Conservation (phyloP, 768 basidiomycete genomes). For the Suillus discolor region DNA sequence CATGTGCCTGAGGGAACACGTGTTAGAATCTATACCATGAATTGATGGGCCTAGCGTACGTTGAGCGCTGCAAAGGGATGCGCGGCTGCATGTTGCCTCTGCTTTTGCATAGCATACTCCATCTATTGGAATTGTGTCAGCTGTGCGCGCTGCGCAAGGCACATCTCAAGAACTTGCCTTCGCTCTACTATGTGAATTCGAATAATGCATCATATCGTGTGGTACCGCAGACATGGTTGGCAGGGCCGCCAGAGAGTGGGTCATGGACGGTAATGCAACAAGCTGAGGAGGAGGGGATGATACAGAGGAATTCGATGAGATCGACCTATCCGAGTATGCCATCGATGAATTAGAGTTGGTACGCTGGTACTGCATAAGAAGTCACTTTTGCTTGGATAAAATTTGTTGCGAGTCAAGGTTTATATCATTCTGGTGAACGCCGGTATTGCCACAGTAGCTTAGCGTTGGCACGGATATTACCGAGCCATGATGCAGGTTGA, state of each 20-base stretch:
- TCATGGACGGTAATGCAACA: conserved; percentile 34
- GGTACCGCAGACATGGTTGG: conserved; percentile 35
- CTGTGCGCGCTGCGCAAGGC: neutral
- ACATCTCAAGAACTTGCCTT: conserved; percentile 21
- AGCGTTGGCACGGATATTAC: conserved; percentile 34
- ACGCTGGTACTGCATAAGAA: conserved; percentile 34
- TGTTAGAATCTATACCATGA: conserved; percentile 1
- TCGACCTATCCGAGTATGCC: conserved; percentile 35
- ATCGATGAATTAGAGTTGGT: conserved; percentile 34
- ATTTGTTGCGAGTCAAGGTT: conserved; percentile 13
- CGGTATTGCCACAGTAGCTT: conserved; percentile 24
- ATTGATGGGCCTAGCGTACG: conserved; percentile 18
- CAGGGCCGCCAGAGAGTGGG: conserved; percentile 32
- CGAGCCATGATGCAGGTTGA: conserved; percentile 34
- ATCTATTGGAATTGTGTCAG: conserved; percentile 26
- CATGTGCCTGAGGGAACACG: conserved; percentile 25
- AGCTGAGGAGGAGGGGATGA: conserved; percentile 33
- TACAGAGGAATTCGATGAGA: conserved; percentile 33
- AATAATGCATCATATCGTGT: conserved; percentile 33
- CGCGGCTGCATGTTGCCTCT: conserved; percentile 29
- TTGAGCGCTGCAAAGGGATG: conserved; percentile 24
- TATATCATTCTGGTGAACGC: conserved; percentile 31
- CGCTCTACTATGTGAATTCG: conserved; percentile 33
- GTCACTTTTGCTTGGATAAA: conserved; percentile 18
- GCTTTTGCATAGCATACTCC: conserved; percentile 33